Evolutionary conservation across 2,329 filamentous ascomycete species (phyloP).

Genomic region (Arthrobotrys megalospora): DNA sequence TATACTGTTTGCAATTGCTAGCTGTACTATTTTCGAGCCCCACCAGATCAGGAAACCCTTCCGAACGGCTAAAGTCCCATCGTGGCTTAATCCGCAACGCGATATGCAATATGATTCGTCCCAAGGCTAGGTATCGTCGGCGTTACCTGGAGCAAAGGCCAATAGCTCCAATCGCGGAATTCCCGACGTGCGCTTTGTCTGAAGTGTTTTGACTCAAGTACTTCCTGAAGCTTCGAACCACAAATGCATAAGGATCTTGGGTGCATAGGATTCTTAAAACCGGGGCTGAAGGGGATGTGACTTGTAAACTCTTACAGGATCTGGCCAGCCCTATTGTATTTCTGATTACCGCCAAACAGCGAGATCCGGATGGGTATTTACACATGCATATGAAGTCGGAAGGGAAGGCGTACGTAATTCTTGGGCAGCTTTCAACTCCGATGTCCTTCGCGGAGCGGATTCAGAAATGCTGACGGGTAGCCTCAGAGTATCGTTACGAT

Average conservation of each 20-base stretch:
- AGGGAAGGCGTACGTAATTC: conserved; percentile 24
- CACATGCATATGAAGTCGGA: neutral
- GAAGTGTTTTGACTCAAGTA: neutral
- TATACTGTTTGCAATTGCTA: neutral
- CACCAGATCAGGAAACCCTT: conserved; percentile 40
- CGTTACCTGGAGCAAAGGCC: neutral
- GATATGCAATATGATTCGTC: conserved; percentile 34
- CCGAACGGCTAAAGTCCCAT: conserved; percentile 37
- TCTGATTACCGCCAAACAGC: conserved; percentile 11
- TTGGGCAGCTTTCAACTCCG: conserved; percentile 26
- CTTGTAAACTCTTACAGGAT: conserved; percentile 11
- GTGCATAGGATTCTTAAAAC: conserved; percentile 34
- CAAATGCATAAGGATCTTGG: neutral
- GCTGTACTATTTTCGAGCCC: neutral
- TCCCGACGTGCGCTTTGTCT: conserved; percentile 16
- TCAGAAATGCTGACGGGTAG: neutral
- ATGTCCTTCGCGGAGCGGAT: conserved; percentile 41
- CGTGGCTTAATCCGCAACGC: conserved; percentile 47
- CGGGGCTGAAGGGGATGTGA: neutral
- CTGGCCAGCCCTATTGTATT: conserved; percentile 17
- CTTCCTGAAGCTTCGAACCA: neutral
- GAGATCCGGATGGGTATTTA: conserved; percentile 8
- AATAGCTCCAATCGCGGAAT: conserved; percentile 1
- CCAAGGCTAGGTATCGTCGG: neutral
- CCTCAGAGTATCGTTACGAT: conserved; percentile 2